Evolutionary conservation across 768 basidiomycete species (phyloP), one percentile per base, ranked within the genome.

Genomic region (Naematelia encephala): DNA sequence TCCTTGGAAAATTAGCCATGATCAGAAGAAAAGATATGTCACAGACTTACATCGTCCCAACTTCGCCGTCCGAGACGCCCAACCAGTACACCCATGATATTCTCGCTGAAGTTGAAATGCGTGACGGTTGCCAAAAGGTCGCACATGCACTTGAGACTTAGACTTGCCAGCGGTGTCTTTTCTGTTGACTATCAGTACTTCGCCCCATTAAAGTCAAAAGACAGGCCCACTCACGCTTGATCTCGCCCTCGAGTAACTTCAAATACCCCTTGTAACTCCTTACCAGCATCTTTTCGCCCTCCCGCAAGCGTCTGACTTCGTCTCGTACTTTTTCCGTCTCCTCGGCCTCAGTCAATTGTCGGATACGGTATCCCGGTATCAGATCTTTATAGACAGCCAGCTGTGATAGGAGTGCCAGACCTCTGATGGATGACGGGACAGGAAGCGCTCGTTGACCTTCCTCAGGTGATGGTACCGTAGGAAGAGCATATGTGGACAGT

Each of bases 81-180:
- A 22, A 97, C 85, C 58, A 98, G 81, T 51, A 87, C 87, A 60
- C 85, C 86, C 85, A 96, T 90, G 66, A 99, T 83, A 79, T 98
- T 96, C 64, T 84, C 82, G 46, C 89, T 85, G 77, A 97, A 98
- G 80, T 98, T 99, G 85, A 99, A 99, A 79, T 98, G 92, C 13
- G 90, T 88, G 61, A 86, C 84, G 72, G 90, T 86, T 19, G 82
- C 82, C 23, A 91, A 80, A 45, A 98, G 81, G 4, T 87, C 87
- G 78, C 92, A 93, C 83, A 98, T 87, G 78, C 87, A 90, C 72
- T 84, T 86, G 54, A 98, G 81, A 49, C 87, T 84, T 8, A 86
- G 77, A 53, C 86, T 85, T 23, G 85, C 81, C 16, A 74, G 60
- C 0, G 69, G 65, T 60, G 71, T 57, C 62, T 70, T 66, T 39